These are phyloP conservation scores for Pezicula radicicola DNA, from an alignment of 2,329 filamentous ascomycete species.

Conservation along the genomic window DNA sequence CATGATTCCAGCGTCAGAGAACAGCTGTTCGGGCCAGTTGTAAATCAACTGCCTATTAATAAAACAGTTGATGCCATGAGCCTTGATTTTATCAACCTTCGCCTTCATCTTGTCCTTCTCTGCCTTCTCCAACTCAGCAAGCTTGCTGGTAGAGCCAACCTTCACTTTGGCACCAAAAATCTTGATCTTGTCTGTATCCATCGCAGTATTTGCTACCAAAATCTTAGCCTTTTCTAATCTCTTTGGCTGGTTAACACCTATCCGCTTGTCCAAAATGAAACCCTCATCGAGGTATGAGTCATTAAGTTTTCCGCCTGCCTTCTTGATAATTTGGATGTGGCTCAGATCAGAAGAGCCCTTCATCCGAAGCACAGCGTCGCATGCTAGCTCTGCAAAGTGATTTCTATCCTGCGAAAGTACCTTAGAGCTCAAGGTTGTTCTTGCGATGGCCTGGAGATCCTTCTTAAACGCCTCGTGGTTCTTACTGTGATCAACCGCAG, in stretches of 20 bases:
- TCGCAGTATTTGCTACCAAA: conserved; percentile 93
- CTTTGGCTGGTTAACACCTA: conserved; percentile 98
- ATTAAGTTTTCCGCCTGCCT: conserved; percentile 93
- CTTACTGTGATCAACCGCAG: conserved; percentile 86
- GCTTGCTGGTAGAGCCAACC: conserved; percentile 92
- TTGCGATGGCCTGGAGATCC: conserved; percentile 85
- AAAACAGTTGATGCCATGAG: conserved; percentile 99
- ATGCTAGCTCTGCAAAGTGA: conserved; percentile 86
- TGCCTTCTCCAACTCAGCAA: conserved; percentile 97
- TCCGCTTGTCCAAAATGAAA: conserved; percentile 98
- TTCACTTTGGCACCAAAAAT: conserved; percentile 98
- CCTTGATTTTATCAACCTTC: conserved; percentile 98
- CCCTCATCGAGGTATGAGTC: conserved; percentile 98
- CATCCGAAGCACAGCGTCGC: conserved; percentile 86
- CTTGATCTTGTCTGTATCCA: conserved; percentile 99
- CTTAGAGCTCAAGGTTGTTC: conserved; percentile 96
- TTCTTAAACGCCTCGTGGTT: conserved; percentile 81
- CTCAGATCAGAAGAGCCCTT: conserved; percentile 90
- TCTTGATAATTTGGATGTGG: conserved; percentile 99
- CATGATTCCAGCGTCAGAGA: conserved; percentile 95
- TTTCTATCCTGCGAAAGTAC: conserved; percentile 91
- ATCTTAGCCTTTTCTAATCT: conserved; percentile 98
- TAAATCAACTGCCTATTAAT: conserved; percentile 99
- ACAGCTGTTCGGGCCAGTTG: conserved; percentile 99
- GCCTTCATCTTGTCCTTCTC: conserved; percentile 99